phyloP scores from a whole-genome alignment of 228 moss, liverwort and hornwort genomes.

The Sphagnum magellanicum region DNA sequence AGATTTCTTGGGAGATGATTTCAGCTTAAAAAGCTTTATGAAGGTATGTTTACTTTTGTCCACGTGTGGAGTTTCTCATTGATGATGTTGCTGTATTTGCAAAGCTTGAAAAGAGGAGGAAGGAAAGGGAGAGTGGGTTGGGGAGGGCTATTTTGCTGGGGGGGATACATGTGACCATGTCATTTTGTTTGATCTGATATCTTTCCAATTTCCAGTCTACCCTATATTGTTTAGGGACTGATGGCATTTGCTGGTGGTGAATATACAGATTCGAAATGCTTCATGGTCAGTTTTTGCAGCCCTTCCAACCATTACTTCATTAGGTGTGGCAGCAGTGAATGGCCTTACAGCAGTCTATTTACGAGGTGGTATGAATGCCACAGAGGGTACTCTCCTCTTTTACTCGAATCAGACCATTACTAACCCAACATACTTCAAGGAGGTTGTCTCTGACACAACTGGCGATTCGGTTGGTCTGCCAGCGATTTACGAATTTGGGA shows the following conservation, averaged over 20 bases:
- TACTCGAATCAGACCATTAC: constrained; percentile 44
- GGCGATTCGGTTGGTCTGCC: constrained; percentile 47
- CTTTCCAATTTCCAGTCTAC: no score
- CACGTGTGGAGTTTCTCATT: no score
- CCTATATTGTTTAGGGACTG: no score
- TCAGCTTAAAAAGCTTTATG: constrained; percentile 40
- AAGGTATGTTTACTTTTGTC: constrained; percentile 19
- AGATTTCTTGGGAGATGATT: constrained; percentile 53
- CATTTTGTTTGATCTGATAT: no score
- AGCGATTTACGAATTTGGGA: constrained; percentile 21
- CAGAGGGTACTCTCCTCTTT: constrained; percentile 34
- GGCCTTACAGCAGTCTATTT: constrained; percentile 58
- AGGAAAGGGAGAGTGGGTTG: no score
- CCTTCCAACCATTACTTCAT: constrained; percentile 62
- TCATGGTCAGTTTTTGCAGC: constrained; percentile 83
- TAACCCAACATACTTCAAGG: constrained; percentile 46
- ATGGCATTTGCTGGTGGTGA: no score
- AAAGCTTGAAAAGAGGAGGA: no score
- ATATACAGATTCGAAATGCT: constrained; percentile 60
- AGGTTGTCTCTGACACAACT: constrained; percentile 57
- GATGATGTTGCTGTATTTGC: no score
- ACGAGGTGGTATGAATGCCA: constrained; percentile 40
- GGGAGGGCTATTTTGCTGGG: no score
- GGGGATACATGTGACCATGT: no score
- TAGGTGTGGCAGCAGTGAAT: constrained; percentile 67